Percentiles rank a stretch among this genome's conserved stretches.
These are phyloP conservation scores for Macrocybe gigantea DNA, from an alignment of 768 basidiomycete genomes.

Conservation along the genomic window DNA sequence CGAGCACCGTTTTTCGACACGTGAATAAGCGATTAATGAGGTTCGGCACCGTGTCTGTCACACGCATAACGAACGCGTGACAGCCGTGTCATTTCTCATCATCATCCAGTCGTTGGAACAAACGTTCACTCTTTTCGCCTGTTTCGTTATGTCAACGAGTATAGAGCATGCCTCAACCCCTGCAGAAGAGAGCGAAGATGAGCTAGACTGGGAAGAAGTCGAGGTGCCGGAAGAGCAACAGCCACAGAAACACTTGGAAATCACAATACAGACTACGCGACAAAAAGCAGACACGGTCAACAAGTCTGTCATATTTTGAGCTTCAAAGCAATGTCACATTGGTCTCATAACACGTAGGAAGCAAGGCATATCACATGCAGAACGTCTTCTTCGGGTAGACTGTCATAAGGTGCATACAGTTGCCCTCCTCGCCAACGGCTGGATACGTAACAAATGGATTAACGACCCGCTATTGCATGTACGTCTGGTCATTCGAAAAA, in stretches of 20 bases:
- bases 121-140: background rate
- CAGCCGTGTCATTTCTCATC: background rate
- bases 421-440: conserved; percentile 68
- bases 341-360: conserved; percentile 25
- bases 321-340: conserved; percentile 1
- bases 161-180: conserved; percentile 8
- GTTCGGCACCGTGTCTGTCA: too few species aligned
- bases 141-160: conserved; percentile 10
- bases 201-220: conserved; percentile 80
- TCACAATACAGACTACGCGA: conserved; percentile 50
- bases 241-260: conserved; percentile 46
- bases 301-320: conserved; percentile 35
- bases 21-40: too few species aligned
- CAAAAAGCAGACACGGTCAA: conserved; percentile 27
- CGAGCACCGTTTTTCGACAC: too few species aligned
- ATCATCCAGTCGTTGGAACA: too few species aligned
- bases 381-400: conserved; percentile 69
- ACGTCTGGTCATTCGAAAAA: conserved; percentile 15
- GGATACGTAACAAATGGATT: conserved; percentile 75
- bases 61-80: background rate
- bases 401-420: conserved; percentile 90
- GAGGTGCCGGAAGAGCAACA: conserved; percentile 44
- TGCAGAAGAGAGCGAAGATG: conserved; percentile 51
- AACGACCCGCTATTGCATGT: conserved; percentile 84
- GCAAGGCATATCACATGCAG: conserved; percentile 53